phyloP scores from a whole-genome alignment of 768 basidiomycete genomes.

The Pleurotus pulmonarius region DNA sequence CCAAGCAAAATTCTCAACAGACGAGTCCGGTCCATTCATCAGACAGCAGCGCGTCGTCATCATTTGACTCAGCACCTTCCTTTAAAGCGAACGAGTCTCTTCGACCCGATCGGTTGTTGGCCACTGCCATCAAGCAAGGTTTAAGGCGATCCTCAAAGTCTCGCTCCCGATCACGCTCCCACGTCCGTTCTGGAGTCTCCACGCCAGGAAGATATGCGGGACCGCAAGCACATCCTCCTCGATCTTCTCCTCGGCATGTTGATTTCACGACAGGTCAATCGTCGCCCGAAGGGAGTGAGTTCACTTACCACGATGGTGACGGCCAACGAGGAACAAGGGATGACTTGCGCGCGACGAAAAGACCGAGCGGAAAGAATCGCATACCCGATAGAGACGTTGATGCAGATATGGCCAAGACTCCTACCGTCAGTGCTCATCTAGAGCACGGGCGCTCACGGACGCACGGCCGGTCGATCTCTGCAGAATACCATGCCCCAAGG shows the following conservation, averaged over 20 bases:
- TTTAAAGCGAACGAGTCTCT: constrained; percentile 25
- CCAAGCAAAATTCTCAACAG: constrained; percentile 8
- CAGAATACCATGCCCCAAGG: constrained; percentile 38
- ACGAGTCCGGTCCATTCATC: neutral
- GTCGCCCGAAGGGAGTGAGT: constrained; percentile 23
- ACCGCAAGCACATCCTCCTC: constrained; percentile 45
- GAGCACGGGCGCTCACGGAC: constrained; percentile 22
- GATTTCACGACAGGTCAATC: constrained; percentile 35
- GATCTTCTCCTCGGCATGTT: constrained; percentile 46
- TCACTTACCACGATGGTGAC: constrained; percentile 36
- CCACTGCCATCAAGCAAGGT: constrained; percentile 20
- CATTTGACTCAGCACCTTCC: constrained; percentile 16
- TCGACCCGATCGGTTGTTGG: constrained; percentile 23
- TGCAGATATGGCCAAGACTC: constrained; percentile 53
- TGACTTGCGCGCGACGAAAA: constrained; percentile 24
- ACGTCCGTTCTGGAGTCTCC: constrained; percentile 55
- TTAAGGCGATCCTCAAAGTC: constrained; percentile 32
- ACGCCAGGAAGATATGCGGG: constrained; percentile 59
- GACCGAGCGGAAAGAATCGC: constrained; percentile 44
- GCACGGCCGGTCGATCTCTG: constrained; percentile 30
- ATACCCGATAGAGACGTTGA: constrained; percentile 64
- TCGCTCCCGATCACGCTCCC: constrained; percentile 39
- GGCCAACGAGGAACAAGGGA: constrained; percentile 29
- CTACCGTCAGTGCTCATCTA: constrained; percentile 43
- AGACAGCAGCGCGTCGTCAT: constrained; percentile 10